These are phyloP conservation scores for Sarocladiaceae sp. DNA, from an alignment of 2,329 filamentous ascomycete genomes.

Conservation along the genomic window DNA sequence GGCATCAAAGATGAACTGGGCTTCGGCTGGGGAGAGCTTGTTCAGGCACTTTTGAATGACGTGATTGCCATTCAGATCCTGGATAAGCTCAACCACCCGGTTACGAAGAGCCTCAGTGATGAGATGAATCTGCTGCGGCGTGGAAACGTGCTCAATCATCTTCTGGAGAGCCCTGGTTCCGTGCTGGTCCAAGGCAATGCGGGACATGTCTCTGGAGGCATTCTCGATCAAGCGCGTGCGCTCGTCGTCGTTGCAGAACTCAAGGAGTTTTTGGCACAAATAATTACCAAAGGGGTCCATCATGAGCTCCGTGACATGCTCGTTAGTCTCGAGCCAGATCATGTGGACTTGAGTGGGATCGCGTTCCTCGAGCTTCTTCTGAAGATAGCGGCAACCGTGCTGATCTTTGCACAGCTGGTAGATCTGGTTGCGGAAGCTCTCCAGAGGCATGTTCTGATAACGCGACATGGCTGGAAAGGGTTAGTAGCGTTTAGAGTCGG, in stretches of 20 bases:
- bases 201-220: slow-evolving; percentile 78
- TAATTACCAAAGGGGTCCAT: slow-evolving; percentile 99
- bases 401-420: slow-evolving; percentile 95
- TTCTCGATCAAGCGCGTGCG: slow-evolving; percentile 89
- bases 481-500: slow-evolving; percentile 11
- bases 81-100: slow-evolving; percentile 88
- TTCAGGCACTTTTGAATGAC: slow-evolving; percentile 99
- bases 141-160: slow-evolving; percentile 97
- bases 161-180: slow-evolving; percentile 95
- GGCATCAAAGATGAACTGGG: slow-evolving; percentile 94
- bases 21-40: slow-evolving; percentile 76
- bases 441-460: slow-evolving; percentile 76
- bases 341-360: slow-evolving; percentile 77
- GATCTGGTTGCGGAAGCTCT: slow-evolving; percentile 75
- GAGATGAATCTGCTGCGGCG: slow-evolving; percentile 73
- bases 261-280: slow-evolving; percentile 94
- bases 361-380: slow-evolving; percentile 94
- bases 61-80: slow-evolving; percentile 97
- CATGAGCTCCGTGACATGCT: slow-evolving; percentile 96
- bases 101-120: slow-evolving; percentile 80
- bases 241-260: slow-evolving; percentile 92
- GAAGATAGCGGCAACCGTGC: slow-evolving; percentile 91
- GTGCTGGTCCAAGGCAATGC: slow-evolving; percentile 94
- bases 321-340: slow-evolving; percentile 90
- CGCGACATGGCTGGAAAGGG: slow-evolving; percentile 58